Evolutionary conservation across 192 early-diverging fungal species (phyloP).

Genomic region (Allomyces macrogynus): DNA sequence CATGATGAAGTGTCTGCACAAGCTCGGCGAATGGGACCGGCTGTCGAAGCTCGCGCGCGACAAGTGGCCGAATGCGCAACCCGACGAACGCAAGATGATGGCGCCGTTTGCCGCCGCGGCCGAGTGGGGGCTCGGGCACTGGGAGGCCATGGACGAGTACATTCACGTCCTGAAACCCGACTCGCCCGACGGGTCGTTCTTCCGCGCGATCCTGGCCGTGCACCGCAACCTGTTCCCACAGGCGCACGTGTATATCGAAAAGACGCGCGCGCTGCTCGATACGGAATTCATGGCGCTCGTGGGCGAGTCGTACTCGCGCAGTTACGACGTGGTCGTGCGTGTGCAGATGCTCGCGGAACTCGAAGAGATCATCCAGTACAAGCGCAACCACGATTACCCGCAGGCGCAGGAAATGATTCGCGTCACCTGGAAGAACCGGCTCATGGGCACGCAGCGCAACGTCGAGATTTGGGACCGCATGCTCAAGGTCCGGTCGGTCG

Average conservation of each 20-base stretch:
- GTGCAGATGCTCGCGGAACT: slow-evolving; percentile 95
- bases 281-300: slow-evolving; percentile 68
- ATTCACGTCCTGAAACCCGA: slow-evolving; percentile 57
- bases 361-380: slow-evolving; percentile 88
- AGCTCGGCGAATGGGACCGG: slow-evolving; percentile 80
- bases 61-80: slow-evolving; percentile 39
- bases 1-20: slow-evolving; percentile 79
- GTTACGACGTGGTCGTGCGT: slow-evolving; percentile 68
- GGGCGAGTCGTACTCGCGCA: slow-evolving; percentile 83
- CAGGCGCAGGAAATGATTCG: slow-evolving; percentile 54
- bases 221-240: slow-evolving; percentile 56
- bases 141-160: slow-evolving; percentile 79
- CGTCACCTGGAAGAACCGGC: slow-evolving; percentile 63
- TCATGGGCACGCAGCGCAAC: slow-evolving; percentile 74
- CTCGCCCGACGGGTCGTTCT: slow-evolving; percentile 63
- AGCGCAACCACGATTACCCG: slow-evolving; percentile 54
- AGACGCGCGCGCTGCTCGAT: slow-evolving; percentile 62
- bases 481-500: slow-evolving; percentile 67
- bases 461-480: slow-evolving; percentile 92
- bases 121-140: slow-evolving; percentile 74
- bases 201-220: slow-evolving; percentile 62
- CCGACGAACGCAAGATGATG: slow-evolving; percentile 46
- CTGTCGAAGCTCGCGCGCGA: slow-evolving; percentile 58
- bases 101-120: slow-evolving; percentile 80
- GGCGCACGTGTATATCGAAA: slow-evolving; percentile 52